Evolutionary conservation across 129 eudicot genomes (phyloP).

Genomic region (Arctium lappa): DNA sequence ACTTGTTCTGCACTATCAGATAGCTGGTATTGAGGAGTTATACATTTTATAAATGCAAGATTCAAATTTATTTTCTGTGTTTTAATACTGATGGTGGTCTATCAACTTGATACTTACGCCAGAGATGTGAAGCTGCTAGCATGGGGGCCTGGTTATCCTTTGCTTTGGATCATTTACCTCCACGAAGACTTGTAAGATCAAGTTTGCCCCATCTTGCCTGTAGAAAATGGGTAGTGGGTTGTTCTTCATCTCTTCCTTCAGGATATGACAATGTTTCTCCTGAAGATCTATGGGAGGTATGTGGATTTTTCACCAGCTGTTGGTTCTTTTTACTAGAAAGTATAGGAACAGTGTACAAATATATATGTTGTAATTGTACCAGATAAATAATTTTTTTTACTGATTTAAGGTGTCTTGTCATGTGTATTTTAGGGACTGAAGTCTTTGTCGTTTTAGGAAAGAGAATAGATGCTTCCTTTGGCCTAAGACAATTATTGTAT

Average conservation of each 20-base stretch:
- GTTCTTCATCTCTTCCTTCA: constrained; percentile 52
- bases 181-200: constrained; percentile 29
- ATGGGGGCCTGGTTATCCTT: constrained; percentile 21
- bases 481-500: background rate
- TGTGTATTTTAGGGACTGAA: background rate
- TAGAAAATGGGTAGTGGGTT: constrained; percentile 52
- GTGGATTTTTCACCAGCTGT: constrained; percentile 15
- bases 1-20: background rate
- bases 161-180: constrained; percentile 32
- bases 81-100: constrained; percentile 20
- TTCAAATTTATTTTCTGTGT: background rate
- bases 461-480: background rate
- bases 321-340: background rate
- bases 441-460: background rate
- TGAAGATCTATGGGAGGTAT: constrained; percentile 91
- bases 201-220: constrained; percentile 26
- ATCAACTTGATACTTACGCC: constrained; percentile 28
- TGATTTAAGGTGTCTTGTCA: background rate
- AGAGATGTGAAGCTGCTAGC: constrained; percentile 56
- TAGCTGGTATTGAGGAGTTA: background rate
- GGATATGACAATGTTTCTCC: constrained; percentile 57
- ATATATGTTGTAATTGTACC: background rate
- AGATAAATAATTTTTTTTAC: background rate
- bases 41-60: constrained; percentile 9
- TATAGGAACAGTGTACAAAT: background rate